Percentiles rank a stretch among this genome's conserved stretches.
These are phyloP conservation scores for Talaromyces liani DNA, from an alignment of 495 filamentous ascomycete genomes.

Conservation along the genomic window DNA sequence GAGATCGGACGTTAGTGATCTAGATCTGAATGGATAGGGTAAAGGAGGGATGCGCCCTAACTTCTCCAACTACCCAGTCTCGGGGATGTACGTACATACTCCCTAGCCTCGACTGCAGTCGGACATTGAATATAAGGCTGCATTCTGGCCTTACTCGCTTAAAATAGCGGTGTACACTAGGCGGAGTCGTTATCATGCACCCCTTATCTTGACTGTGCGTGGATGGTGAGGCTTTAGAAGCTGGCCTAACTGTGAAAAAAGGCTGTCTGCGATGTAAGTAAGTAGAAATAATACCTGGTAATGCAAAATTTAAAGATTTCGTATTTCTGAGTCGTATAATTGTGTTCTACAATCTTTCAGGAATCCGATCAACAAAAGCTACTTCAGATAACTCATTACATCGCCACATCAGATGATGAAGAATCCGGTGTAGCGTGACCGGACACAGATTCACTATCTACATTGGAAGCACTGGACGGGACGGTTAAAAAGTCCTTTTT, in stretches of 20 bases:
- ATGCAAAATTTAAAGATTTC: background rate
- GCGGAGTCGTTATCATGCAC: background rate
- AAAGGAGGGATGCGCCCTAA: background rate
- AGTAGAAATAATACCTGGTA: background rate
- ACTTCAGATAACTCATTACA: background rate
- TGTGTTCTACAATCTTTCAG: background rate
- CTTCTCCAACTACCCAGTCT: background rate
- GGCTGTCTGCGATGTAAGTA: background rate
- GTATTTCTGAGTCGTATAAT: background rate
- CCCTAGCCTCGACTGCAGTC: background rate
- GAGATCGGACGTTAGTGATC: background rate
- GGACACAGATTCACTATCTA: background rate
- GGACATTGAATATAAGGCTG: background rate
- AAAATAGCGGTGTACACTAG: background rate
- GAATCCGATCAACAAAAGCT: background rate
- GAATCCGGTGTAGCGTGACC: background rate
- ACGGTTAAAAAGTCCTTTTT: background rate
- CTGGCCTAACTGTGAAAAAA: background rate
- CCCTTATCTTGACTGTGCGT: background rate
- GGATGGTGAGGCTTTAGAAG: background rate
- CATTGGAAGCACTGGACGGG: background rate
- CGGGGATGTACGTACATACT: too few species aligned
- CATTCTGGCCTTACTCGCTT: background rate
- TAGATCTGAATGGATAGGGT: background rate
- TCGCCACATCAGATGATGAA: background rate